Conservation (phyloP, 805 yeast species). For the Ogataea salicorniae region DNA sequence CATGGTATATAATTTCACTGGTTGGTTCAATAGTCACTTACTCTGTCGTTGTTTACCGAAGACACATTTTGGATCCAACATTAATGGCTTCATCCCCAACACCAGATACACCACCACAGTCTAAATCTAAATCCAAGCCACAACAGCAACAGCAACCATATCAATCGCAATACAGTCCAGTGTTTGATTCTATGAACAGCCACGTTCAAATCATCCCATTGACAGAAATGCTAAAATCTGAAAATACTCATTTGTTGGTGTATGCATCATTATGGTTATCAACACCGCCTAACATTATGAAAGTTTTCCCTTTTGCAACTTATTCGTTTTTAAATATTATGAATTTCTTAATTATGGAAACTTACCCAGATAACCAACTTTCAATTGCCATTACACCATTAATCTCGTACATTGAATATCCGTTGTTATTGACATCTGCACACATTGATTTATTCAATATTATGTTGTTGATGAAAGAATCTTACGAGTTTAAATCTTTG, state of each 20-base stretch:
- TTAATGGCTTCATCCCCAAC: slow-evolving; percentile 2
- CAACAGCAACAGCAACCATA: too few species aligned
- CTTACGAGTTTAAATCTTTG: slow-evolving; percentile 17
- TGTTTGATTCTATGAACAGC: background rate
- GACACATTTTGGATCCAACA: slow-evolving; percentile 19
- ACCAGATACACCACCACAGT: too few species aligned
- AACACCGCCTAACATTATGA: slow-evolving; percentile 29
- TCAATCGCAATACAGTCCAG: too few species aligned
- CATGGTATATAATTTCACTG: slow-evolving; percentile 21
- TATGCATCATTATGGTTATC: slow-evolving; percentile 35
- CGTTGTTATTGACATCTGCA: slow-evolving; percentile 34
- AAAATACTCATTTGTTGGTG: slow-evolving; percentile 35
- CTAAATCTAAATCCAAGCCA: too few species aligned
- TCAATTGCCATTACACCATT: slow-evolving; percentile 34
- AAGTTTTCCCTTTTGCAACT: slow-evolving; percentile 36
- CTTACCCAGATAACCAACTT: slow-evolving; percentile 29
- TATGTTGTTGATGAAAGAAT: slow-evolving; percentile 26
- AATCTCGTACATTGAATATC: slow-evolving; percentile 33
- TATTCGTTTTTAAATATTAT: slow-evolving; percentile 37
- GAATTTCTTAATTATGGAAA: slow-evolving; percentile 29
- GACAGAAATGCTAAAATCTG: slow-evolving; percentile 35
- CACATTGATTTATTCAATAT: slow-evolving; percentile 34
- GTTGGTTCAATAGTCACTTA: slow-evolving; percentile 26
- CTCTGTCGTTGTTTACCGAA: slow-evolving; percentile 25
- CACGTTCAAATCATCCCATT: slow-evolving; percentile 20